These are phyloP conservation scores for Plasmodium gonderi DNA, from an alignment of 169 alveolate genomes.

Conservation along the genomic window DNA sequence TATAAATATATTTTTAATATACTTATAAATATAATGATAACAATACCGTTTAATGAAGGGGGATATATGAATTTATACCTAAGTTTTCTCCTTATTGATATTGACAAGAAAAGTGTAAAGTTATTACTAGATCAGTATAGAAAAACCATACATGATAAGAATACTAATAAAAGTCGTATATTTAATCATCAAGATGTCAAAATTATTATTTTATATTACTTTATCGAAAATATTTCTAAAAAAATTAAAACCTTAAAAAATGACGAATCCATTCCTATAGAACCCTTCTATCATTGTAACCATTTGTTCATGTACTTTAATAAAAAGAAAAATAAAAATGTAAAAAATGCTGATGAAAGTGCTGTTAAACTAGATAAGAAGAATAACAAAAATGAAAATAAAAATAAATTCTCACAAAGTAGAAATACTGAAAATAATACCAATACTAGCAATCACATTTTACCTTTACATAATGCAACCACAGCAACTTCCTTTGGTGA, in stretches of 20 bases:
- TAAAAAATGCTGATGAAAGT: slow-evolving; percentile 1
- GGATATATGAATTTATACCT: slow-evolving; percentile 44
- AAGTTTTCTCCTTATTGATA: slow-evolving; percentile 49
- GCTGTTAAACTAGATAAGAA: not conserved
- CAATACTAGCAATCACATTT: not conserved
- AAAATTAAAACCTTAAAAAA: slow-evolving; percentile 69
- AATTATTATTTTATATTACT: slow-evolving; percentile 66
- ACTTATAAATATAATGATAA: slow-evolving; percentile 71
- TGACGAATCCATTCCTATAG: slow-evolving; percentile 54
- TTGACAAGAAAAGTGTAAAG: slow-evolving; percentile 57
- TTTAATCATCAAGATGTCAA: slow-evolving; percentile 74
- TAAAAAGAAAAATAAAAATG: slow-evolving; percentile 55
- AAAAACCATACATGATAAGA: slow-evolving; percentile 74
- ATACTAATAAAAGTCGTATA: slow-evolving; percentile 74
- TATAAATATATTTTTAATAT: slow-evolving; percentile 55
- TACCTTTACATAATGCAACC: not conserved
- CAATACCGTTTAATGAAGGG: slow-evolving; percentile 68
- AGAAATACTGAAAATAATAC: not conserved
- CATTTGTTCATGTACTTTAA: slow-evolving; percentile 59
- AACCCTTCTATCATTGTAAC: slow-evolving; percentile 63
- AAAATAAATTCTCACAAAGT: not conserved
- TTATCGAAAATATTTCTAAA: slow-evolving; percentile 69
- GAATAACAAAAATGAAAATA: slow-evolving; percentile 1
- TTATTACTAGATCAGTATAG: slow-evolving; percentile 65
- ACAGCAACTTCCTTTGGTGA: not conserved